Percentiles rank a stretch among this genome's conserved stretches.
These are phyloP conservation scores for Pyracantha coccinea DNA, from an alignment of 331 rosid genomes.

Conservation along the genomic window DNA sequence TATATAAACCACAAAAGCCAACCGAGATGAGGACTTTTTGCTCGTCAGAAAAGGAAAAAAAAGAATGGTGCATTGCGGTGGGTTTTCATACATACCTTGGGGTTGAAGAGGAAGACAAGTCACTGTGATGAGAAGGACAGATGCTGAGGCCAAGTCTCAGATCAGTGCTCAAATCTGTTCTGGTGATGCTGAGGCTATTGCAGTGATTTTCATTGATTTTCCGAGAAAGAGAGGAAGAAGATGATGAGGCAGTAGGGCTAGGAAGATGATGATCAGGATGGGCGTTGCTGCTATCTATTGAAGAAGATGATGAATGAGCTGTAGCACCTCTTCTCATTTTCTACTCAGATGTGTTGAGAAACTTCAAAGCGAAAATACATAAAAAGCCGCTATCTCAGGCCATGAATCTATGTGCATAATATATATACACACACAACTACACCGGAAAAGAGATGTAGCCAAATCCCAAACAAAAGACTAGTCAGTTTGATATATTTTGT, in stretches of 20 bases:
- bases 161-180: slow-evolving; percentile 14
- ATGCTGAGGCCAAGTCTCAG: slow-evolving; percentile 15
- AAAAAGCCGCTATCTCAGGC: slow-evolving; percentile 4
- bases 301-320: slow-evolving; percentile 10
- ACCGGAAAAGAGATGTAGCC: not conserved
- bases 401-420: not conserved
- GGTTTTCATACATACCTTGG: not conserved
- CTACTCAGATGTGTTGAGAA: not conserved
- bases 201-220: not conserved
- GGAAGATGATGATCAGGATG: slow-evolving; percentile 2
- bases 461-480: not conserved
- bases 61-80: no score
- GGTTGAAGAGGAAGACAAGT: slow-evolving; percentile 15
- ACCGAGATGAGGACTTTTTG: not conserved
- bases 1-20: not conserved
- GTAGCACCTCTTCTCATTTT: not conserved
- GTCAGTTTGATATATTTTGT: not conserved
- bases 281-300: slow-evolving; percentile 11
- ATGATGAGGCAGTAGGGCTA: not conserved
- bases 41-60: no score
- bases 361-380: not conserved
- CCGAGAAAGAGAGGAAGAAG: slow-evolving; percentile 6
- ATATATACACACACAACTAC: not conserved
- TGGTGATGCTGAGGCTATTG: not conserved
- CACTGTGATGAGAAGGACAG: not conserved